Conservation (phyloP, 768 basidiomycete species). For the Dendrothele bispora region DNA sequence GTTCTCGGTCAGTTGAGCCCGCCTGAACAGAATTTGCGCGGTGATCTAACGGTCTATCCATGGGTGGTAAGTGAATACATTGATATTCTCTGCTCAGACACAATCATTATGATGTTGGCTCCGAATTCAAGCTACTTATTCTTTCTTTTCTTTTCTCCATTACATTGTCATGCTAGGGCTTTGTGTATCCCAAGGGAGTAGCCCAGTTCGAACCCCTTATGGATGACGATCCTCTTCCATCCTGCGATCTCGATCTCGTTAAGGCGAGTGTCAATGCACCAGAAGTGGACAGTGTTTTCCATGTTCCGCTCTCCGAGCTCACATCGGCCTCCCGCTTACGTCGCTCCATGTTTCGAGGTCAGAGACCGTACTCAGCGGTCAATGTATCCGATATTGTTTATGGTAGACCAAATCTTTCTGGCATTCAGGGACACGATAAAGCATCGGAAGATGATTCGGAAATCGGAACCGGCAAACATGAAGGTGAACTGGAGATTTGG, state of each 20-base stretch:
- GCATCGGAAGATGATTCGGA: conserved; percentile 40
- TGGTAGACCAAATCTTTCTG: not conserved
- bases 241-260: conserved; percentile 53
- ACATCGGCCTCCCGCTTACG: conserved; percentile 48
- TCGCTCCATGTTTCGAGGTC: conserved; percentile 53
- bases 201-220: conserved; percentile 19
- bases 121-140: not conserved
- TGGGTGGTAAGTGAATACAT: conserved; percentile 60
- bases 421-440: too few relatives aligned
- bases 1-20: conserved; percentile 67
- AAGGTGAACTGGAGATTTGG: conserved; percentile 72
- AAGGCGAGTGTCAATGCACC: conserved; percentile 43
- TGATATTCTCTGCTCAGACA: not conserved
- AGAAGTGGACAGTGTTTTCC: conserved; percentile 73
- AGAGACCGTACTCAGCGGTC: conserved; percentile 62
- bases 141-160: not conserved
- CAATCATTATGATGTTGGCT: too few relatives aligned
- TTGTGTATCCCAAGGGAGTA: conserved; percentile 23
- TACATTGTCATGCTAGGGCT: conserved; percentile 18
- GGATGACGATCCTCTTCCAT: conserved; percentile 56
- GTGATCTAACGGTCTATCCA: conserved; percentile 70
- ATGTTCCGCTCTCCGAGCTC: conserved; percentile 61
- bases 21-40: conserved; percentile 54
- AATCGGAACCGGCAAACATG: conserved; percentile 38
- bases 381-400: conserved; percentile 63